Evolutionary conservation across 805 yeast species (phyloP), one percentile per base, ranked within the genome.

Genomic region (Candida vartiovaarae): DNA sequence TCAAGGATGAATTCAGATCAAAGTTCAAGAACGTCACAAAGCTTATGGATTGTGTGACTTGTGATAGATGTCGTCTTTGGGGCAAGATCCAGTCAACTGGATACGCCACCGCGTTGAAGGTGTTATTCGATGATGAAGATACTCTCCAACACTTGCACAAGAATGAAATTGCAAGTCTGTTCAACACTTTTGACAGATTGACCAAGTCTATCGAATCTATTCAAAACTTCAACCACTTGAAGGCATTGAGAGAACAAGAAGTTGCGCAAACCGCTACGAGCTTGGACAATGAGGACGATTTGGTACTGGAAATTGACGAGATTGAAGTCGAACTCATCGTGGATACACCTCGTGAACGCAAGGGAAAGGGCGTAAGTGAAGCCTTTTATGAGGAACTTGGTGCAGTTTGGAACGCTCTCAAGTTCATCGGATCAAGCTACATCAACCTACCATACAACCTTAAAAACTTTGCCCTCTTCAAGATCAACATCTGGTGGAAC

Each of bases 11-110:
- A 55, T 90, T 93, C 67, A 76, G 91, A 48, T 65, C 75, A 33
- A 82, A 95, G 41, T 95, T 93, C 63, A 82, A 80, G 58, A 93
- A 93, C 60, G 95, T 93, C 25, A 82, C 95, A 23, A 82, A 86
- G 40, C 79, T 93, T 36, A 93, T 93, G 97, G 96, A 91, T 63
- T 93, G 99, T 68, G 98, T 93, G 34, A 97, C 96, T 33, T 93
- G 99, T 69, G 99, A 93, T 61, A 75, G 97, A 60, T 93, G 99
- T 64, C 77, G 97, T 57, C 71, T 93, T 65, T 93, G 99, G 99
- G 99, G 99, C 8, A 93, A 93, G 64, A 77, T 93, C 29, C 99
- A 93, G 68, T 88, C 95, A 2, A 87, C 93, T 11, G 99, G 99
- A 23, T 93, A 93, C 63, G 99, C 97, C 20, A 93, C 99, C 7